Percentiles rank a stretch among this genome's conserved stretches.
These are phyloP conservation scores for Candida tibetensis DNA, from an alignment of 805 yeast species.

Conservation along the genomic window DNA sequence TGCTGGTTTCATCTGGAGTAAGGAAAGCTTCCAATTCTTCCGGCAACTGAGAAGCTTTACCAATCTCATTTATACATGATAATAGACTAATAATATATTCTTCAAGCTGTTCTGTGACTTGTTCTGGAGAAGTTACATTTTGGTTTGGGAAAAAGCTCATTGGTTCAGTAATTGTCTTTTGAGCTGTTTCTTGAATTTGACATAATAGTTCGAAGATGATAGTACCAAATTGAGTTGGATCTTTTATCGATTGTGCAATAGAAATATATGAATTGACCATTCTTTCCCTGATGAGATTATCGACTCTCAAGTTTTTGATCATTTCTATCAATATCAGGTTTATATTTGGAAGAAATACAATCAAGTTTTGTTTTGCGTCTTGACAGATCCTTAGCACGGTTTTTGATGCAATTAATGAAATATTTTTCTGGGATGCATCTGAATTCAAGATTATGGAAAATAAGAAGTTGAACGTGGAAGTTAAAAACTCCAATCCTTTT, in stretches of 20 bases:
- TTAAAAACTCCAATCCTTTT: conserved; percentile 44
- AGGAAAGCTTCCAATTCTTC: conserved; percentile 46
- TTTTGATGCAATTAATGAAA: conserved; percentile 39
- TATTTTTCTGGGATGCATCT: conserved; percentile 20
- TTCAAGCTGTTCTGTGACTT: conserved; percentile 20
- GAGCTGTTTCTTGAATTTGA: conserved; percentile 14
- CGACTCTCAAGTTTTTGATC: conserved; percentile 39
- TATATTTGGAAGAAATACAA: conserved; percentile 45
- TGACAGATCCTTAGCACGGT: conserved; percentile 61
- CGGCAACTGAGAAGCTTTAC: conserved; percentile 63
- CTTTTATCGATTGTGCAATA: conserved; percentile 52
- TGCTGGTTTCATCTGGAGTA: conserved; percentile 30
- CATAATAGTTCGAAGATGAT: conserved; percentile 19
- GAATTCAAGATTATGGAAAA: conserved; percentile 38
- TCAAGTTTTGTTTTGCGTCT: conserved; percentile 45
- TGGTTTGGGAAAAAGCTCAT: conserved; percentile 7
- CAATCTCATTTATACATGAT: conserved; percentile 64
- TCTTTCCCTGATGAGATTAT: conserved; percentile 52
- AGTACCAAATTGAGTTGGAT: conserved; percentile 36
- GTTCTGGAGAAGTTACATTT: conserved; percentile 6
- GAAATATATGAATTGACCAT: conserved; percentile 62
- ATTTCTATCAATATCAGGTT: conserved; percentile 47
- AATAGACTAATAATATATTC: conserved; percentile 57
- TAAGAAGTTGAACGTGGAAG: conserved; percentile 53
- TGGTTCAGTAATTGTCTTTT: conserved; percentile 1